Percentiles rank a stretch among this genome's conserved stretches.
These are phyloP conservation scores for Pezicula radicicola DNA, from an alignment of 2,329 filamentous ascomycete genomes.

Conservation along the genomic window DNA sequence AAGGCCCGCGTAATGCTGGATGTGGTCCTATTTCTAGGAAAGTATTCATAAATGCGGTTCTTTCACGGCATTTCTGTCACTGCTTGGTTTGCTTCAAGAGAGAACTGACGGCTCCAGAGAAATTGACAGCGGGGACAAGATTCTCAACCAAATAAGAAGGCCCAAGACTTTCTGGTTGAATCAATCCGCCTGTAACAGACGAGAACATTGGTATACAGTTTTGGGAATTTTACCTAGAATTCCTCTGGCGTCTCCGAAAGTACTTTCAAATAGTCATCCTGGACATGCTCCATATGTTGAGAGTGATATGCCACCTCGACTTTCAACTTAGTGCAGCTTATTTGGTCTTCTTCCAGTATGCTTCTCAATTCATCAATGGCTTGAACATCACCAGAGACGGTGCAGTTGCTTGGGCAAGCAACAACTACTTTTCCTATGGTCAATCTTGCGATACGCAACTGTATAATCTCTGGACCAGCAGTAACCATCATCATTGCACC, in stretches of 20 bases:
- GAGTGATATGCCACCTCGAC: slow-evolving; percentile 23
- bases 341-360: not conserved
- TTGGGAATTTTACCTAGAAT: too few species aligned
- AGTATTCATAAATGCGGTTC: too few species aligned
- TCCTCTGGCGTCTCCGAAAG: not conserved
- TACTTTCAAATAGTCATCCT: slow-evolving; percentile 14
- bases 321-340: slow-evolving; percentile 13
- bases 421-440: slow-evolving; percentile 16
- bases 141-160: slow-evolving; percentile 41
- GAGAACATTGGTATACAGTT: not conserved
- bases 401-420: slow-evolving; percentile 21
- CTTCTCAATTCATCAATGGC: not conserved
- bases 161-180: not conserved
- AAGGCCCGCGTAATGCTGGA: too few species aligned
- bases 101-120: slow-evolving; percentile 9
- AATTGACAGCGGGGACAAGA: slow-evolving; percentile 39
- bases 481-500: slow-evolving; percentile 53
- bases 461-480: slow-evolving; percentile 4
- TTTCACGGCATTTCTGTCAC: too few species aligned
- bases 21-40: too few species aligned
- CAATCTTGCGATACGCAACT: slow-evolving; percentile 9
- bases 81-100: too few species aligned
- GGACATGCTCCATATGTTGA: slow-evolving; percentile 23
- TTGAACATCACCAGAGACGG: slow-evolving; percentile 16
- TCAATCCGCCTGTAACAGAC: not conserved